Evolutionary conservation across 140 eudicot species (phyloP).

Genomic region (Flaveria floridana): DNA sequence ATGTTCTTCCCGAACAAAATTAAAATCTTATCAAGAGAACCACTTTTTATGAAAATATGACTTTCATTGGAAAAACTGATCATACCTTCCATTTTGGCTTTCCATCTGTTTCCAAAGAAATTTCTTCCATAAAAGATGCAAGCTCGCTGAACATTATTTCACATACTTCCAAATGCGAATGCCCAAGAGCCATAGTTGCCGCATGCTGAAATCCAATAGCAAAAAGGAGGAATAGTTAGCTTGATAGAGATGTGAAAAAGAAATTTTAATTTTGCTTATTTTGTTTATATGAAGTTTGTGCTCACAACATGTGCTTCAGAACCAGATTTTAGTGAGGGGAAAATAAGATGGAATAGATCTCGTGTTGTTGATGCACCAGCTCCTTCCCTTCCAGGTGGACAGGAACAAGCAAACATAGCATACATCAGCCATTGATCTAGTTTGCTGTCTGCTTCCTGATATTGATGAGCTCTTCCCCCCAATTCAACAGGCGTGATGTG

Average conservation of each 20-base stretch:
- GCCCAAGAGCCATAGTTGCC: slow-evolving; percentile 99
- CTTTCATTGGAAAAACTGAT: not conserved
- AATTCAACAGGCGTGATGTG: slow-evolving; percentile 90
- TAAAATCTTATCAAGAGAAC: slow-evolving; percentile 1
- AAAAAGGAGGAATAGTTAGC: not conserved
- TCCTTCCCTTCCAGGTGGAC: slow-evolving; percentile 86
- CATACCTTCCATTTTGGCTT: slow-evolving; percentile 99
- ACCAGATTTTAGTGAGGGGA: slow-evolving; percentile 95
- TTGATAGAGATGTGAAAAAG: not conserved
- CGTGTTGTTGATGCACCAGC: slow-evolving; percentile 76
- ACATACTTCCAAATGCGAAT: slow-evolving; percentile 92
- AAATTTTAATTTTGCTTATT: not conserved
- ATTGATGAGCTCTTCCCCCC: slow-evolving; percentile 94
- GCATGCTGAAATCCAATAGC: slow-evolving; percentile 62
- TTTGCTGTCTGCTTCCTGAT: slow-evolving; percentile 87
- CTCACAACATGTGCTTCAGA: slow-evolving; percentile 89
- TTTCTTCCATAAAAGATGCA: slow-evolving; percentile 84
- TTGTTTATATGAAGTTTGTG: slow-evolving; percentile 24
- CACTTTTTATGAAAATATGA: slow-evolving; percentile 8
- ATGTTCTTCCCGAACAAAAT: not conserved
- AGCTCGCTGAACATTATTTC: slow-evolving; percentile 96
- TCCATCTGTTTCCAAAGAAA: slow-evolving; percentile 86
- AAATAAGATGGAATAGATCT: slow-evolving; percentile 87
- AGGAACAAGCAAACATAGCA: slow-evolving; percentile 98
- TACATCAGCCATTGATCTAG: slow-evolving; percentile 99